phyloP scores from a whole-genome alignment of 2,329 filamentous ascomycete genomes.

The Penicillium freii region DNA sequence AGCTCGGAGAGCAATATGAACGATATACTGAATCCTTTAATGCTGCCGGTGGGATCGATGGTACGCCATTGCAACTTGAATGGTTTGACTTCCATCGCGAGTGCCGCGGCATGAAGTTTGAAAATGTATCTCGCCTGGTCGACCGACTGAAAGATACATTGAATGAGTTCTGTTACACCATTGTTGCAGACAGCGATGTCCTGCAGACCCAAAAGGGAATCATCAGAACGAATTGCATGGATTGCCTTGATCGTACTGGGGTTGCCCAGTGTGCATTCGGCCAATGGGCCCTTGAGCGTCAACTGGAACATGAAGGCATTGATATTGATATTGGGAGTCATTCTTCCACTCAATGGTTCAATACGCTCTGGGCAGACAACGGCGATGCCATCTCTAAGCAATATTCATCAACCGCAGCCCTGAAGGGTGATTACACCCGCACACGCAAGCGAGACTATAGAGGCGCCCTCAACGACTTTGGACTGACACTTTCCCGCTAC shows the following conservation, averaged over 20 bases:
- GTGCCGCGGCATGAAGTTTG: slow-evolving; percentile 95
- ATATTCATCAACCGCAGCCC: slow-evolving; percentile 89
- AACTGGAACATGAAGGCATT: slow-evolving; percentile 73
- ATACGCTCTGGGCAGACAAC: slow-evolving; percentile 95
- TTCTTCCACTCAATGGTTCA: slow-evolving; percentile 87
- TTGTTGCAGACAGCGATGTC: slow-evolving; percentile 49
- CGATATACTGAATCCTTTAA: slow-evolving; percentile 66
- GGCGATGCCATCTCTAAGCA: slow-evolving; percentile 94
- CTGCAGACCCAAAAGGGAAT: slow-evolving; percentile 65
- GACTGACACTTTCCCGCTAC: slow-evolving; percentile 74
- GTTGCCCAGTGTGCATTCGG: slow-evolving; percentile 92
- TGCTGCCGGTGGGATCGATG: slow-evolving; percentile 55
- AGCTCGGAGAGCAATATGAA: slow-evolving; percentile 76
- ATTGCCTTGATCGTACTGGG: slow-evolving; percentile 93
- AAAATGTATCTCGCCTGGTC: slow-evolving; percentile 82
- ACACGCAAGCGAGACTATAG: slow-evolving; percentile 87
- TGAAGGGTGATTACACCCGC: slow-evolving; percentile 95
- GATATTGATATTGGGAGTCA: slow-evolving; percentile 73
- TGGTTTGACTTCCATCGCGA: slow-evolving; percentile 98
- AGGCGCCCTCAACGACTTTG: slow-evolving; percentile 86
- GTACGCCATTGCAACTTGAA: slow-evolving; percentile 65
- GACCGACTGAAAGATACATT: slow-evolving; percentile 67
- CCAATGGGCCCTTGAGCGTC: slow-evolving; percentile 74
- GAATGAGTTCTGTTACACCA: slow-evolving; percentile 69
- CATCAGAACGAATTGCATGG: slow-evolving; percentile 97